Percentiles rank a stretch among this genome's conserved stretches.
Conservation (phyloP, 176 grass and related monocot genomes). For the Oryza glaberrima region DNA sequence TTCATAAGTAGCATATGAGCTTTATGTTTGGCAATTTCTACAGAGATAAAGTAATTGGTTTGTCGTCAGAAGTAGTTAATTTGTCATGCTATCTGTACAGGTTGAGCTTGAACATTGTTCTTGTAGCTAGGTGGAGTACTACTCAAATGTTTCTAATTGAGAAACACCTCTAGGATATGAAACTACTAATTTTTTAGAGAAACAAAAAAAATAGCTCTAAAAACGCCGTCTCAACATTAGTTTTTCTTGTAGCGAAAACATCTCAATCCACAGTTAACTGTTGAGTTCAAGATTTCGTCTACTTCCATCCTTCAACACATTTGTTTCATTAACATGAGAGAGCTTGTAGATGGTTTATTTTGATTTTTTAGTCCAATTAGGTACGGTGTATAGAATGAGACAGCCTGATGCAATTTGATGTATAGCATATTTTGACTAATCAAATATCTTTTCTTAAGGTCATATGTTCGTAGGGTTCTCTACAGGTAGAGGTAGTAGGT, state of each 20-base stretch:
- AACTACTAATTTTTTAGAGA: neutral
- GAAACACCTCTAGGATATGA: neutral
- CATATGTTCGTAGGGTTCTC: neutral
- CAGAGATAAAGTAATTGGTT: neutral
- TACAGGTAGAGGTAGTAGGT: constrained; percentile 7
- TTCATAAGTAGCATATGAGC: too few relatives aligned
- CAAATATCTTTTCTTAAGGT: constrained; percentile 9
- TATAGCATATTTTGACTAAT: constrained; percentile 23
- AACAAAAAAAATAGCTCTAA: neutral
- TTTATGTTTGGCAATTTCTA: neutral
- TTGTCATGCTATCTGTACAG: neutral
- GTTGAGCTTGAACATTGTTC: constrained; percentile 15
- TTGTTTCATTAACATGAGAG: neutral
- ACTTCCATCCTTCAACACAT: neutral
- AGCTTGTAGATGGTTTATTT: neutral
- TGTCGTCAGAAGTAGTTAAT: neutral
- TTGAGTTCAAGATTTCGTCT: neutral
- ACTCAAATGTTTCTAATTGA: neutral
- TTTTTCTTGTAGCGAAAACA: neutral
- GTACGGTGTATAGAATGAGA: neutral
- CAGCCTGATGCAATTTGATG: neutral
- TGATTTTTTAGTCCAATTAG: neutral
- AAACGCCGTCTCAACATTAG: neutral
- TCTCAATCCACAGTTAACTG: neutral
- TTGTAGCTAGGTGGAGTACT: neutral